phyloP scores from a whole-genome alignment of 257 asterid species.

The Solanum chilense region DNA sequence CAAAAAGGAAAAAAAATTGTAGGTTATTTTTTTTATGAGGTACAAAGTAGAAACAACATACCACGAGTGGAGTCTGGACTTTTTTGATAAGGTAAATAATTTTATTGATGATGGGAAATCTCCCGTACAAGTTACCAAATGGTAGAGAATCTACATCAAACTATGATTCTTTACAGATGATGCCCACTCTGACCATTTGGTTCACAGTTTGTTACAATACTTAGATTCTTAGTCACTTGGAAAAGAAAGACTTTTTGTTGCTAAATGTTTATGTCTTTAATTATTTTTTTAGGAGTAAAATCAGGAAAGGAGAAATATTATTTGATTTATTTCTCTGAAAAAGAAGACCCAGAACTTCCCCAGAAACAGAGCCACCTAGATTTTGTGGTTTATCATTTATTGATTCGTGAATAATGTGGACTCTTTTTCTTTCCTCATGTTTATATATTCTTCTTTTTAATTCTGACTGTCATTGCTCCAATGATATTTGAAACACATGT shows the following conservation, averaged over 20 bases:
- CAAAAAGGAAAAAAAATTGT: background rate
- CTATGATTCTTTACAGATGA: background rate
- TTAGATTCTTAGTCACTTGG: background rate
- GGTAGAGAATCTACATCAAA: background rate
- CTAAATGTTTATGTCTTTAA: background rate
- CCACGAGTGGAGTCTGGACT: background rate
- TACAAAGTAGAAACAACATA: background rate
- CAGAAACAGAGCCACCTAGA: background rate
- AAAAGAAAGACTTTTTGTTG: background rate
- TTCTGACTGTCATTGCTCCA: background rate
- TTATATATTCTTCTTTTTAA: background rate
- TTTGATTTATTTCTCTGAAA: background rate
- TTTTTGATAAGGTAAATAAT: background rate
- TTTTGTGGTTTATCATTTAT: background rate
- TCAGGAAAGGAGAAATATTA: background rate
- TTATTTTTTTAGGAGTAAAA: background rate
- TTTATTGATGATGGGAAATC: background rate
- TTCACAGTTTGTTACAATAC: background rate
- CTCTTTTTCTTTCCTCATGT: background rate
- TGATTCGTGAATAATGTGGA: background rate
- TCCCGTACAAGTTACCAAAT: background rate
- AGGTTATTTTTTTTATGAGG: background rate
- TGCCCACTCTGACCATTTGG: background rate
- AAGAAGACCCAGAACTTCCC: background rate
- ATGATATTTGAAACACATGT: background rate